Percentiles rank a stretch among this genome's conserved stretches.
phyloP scores from a whole-genome alignment of 2,329 filamentous ascomycete genomes.

The Hypoxylon sp. region DNA sequence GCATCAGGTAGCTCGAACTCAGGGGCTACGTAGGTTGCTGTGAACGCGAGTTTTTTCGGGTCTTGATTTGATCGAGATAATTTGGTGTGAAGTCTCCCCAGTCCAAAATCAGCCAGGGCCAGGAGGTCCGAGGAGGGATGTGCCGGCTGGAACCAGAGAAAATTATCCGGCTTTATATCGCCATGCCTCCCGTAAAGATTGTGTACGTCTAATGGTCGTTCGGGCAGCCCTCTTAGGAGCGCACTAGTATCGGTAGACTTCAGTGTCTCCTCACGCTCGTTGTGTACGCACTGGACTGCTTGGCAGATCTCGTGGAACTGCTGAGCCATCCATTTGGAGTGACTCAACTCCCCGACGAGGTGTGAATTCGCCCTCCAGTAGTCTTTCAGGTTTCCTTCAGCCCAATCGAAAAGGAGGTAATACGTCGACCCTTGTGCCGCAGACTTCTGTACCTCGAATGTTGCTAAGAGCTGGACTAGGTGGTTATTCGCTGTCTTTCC shows the following conservation, averaged over 20 bases:
- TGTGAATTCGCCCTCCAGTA: constrained; percentile 32
- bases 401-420: constrained; percentile 43
- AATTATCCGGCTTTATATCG: constrained; percentile 55
- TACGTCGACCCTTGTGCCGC: constrained; percentile 6
- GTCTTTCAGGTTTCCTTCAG: constrained; percentile 31
- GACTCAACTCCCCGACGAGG: constrained; percentile 2
- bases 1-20: constrained; percentile 50
- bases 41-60: constrained; percentile 22
- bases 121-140: constrained; percentile 38
- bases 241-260: not conserved
- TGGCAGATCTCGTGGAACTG: constrained; percentile 31
- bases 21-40: constrained; percentile 56
- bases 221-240: not conserved
- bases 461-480: constrained; percentile 35
- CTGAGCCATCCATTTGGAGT: constrained; percentile 30
- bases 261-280: constrained; percentile 26
- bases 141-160: constrained; percentile 48
- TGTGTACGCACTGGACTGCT: constrained; percentile 37
- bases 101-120: constrained; percentile 53
- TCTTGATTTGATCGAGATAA: constrained; percentile 49
- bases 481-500: not conserved
- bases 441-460: constrained; percentile 33
- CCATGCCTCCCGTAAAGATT: constrained; percentile 51
- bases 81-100: constrained; percentile 51
- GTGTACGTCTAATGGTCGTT: not conserved